Evolutionary conservation across 1,284 basidiomycete species (phyloP), one percentile per base, ranked within the genome.

Genomic region (Paramarasmius palmivorus): DNA sequence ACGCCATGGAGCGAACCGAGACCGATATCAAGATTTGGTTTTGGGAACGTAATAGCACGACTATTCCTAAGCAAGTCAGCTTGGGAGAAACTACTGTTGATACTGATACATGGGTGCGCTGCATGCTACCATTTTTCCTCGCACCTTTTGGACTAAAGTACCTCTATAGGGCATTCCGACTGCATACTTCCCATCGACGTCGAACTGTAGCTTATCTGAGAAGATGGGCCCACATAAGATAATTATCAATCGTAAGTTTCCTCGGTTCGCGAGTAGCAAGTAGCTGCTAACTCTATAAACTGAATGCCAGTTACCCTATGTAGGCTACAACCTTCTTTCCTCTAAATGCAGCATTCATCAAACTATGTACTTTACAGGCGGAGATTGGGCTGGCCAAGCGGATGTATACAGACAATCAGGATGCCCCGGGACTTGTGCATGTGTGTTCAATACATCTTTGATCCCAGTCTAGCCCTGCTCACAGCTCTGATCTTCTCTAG

Each of bases 211-310:
- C 48, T 75, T 85, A 49, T 65, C 64, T 26, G 71, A 69, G 2
- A 72, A 79, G 49, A 84, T 88, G 63, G 78, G 76, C 9, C 65
- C 75, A 6, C 76, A 86, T 60, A 82, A 83, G 53, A 84, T 86
- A 58, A 73, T 86, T 42, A 83, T 87, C 65, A 82, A 86, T 61
- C 62, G 78, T 56, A 75, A 71, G 22, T 68, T 76, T 57, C n/a
- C n/a, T n/a, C n/a, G n/a, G n/a, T n/a, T n/a, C n/a, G n/a, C n/a
- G n/a, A n/a, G n/a, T n/a, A n/a, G n/a, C n/a, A n/a, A n/a, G n/a
- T n/a, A n/a, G n/a, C n/a, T n/a, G n/a, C n/a, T n/a, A n/a, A n/a
- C n/a, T n/a, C n/a, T n/a, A n/a, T n/a, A n/a, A n/a, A n/a, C n/a
- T n/a, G n/a, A n/a, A 32, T 25, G 32, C 9, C 20, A 52, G 50